Percentiles rank a stretch among this genome's conserved stretches.
phyloP scores from a whole-genome alignment of 441 rosid species.

The Gossypium davidsonii region DNA sequence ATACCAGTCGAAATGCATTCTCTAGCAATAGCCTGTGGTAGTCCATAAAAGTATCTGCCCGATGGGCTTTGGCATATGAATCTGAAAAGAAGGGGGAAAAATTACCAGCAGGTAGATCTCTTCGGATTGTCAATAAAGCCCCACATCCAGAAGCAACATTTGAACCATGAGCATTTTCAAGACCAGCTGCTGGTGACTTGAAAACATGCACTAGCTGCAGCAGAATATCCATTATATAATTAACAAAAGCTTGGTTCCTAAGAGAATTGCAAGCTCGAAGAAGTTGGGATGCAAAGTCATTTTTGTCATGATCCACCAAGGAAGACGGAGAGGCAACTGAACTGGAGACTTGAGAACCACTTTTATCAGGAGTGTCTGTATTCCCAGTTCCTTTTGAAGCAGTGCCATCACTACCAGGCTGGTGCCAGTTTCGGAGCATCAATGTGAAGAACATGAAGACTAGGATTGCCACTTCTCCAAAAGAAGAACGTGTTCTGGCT shows the following conservation, averaged over 20 bases:
- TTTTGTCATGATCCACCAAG: conserved; percentile 77
- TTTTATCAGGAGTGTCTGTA: conserved; percentile 62
- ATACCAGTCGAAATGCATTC: conserved; percentile 90
- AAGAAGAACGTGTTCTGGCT: conserved; percentile 65
- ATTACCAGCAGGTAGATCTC: conserved; percentile 95
- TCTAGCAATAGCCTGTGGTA: conserved; percentile 90
- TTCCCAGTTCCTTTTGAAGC: conserved; percentile 47
- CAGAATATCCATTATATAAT: conserved; percentile 94
- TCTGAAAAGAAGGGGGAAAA: conserved; percentile 98
- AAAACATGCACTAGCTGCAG: conserved; percentile 92
- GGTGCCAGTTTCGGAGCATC: conserved; percentile 99
- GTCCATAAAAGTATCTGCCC: conserved; percentile 84
- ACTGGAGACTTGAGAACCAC: conserved; percentile 40
- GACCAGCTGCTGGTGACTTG: conserved; percentile 63
- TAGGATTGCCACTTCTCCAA: conserved; percentile 92
- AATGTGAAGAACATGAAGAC: conserved; percentile 98
- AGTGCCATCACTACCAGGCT: conserved; percentile 82
- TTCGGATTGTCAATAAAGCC: conserved; percentile 77
- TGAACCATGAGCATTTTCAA: conserved; percentile 59
- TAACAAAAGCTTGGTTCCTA: conserved; percentile 82
- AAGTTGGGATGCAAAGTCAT: conserved; percentile 82
- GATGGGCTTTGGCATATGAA: conserved; percentile 95
- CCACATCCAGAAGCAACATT: conserved; percentile 95
- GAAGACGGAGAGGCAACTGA: conserved; percentile 54
- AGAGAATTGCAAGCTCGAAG: conserved; percentile 81